Evolutionary conservation across 169 alveolate genomes (phyloP).

Genomic region (Ichthyophthirius multifiliis): DNA sequence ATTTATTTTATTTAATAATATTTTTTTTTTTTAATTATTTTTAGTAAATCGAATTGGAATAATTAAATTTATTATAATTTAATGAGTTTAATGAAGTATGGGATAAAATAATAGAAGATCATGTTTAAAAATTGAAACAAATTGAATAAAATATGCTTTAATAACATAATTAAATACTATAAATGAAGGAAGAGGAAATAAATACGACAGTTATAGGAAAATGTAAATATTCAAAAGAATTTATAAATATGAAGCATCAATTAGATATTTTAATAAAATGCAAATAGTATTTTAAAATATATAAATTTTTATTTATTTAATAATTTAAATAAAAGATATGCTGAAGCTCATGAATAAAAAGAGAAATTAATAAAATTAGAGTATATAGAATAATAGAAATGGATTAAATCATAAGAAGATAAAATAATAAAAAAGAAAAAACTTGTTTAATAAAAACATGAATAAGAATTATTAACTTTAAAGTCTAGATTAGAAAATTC

Average conservation of each 20-base stretch:
- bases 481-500: background rate
- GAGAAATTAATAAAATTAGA: background rate
- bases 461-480: conserved; percentile 2
- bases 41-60: conserved; percentile 1
- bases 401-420: background rate
- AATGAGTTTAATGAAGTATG: conserved; percentile 18
- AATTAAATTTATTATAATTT: conserved; percentile 10
- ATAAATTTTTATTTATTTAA: background rate
- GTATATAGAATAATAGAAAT: background rate
- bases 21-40: background rate
- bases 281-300: background rate
- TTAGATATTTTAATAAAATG: conserved; percentile 3
- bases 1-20: background rate
- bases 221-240: conserved; percentile 9
- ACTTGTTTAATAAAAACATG: background rate
- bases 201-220: background rate
- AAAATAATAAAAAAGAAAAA: conserved; percentile 2
- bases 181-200: background rate
- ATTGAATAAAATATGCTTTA: background rate
- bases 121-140: conserved; percentile 8
- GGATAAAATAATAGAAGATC: conserved; percentile 19
- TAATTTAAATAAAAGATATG: background rate
- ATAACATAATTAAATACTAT: background rate
- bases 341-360: conserved; percentile 8
- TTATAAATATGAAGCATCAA: background rate